Evolutionary conservation across 106 monocot genomes (phyloP).

Genomic region (Allium cepa): DNA sequence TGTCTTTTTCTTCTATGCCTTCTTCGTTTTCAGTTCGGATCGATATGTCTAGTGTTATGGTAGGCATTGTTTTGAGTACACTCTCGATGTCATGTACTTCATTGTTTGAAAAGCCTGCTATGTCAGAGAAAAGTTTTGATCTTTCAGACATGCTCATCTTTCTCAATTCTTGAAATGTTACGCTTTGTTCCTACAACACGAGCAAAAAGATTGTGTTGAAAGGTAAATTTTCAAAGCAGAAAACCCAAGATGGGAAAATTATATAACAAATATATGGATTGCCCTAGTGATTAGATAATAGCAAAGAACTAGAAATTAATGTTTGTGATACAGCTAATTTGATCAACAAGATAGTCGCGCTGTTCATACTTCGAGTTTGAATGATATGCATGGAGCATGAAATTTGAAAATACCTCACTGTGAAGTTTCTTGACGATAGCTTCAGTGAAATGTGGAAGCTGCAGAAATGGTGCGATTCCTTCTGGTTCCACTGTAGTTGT

Average conservation of each 20-base stretch:
- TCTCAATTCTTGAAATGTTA: conserved; percentile 37
- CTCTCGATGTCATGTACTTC: conserved; percentile 32
- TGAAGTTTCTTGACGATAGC: conserved; percentile 33
- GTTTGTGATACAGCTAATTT: too few species aligned
- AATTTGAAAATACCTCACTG: conserved; percentile 25
- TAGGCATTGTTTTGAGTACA: conserved; percentile 46
- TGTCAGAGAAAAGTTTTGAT: conserved; percentile 24
- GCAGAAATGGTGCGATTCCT: conserved; percentile 56
- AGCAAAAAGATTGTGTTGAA: neutral
- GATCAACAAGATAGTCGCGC: too few species aligned
- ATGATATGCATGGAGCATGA: too few species aligned
- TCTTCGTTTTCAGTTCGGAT: conserved; percentile 58
- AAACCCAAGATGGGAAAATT: neutral
- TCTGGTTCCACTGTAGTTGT: conserved; percentile 25
- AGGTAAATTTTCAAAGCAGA: neutral
- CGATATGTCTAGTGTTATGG: conserved; percentile 35
- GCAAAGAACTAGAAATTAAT: too few species aligned
- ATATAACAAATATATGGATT: neutral
- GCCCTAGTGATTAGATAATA: neutral
- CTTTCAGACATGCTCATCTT: conserved; percentile 31
- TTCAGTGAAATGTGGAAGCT: conserved; percentile 63
- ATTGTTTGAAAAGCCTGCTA: conserved; percentile 31
- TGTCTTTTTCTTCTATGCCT: conserved; percentile 58
- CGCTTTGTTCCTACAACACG: neutral
- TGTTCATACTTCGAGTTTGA: too few species aligned